These are phyloP conservation scores for Hyphopichia pseudoburtonii DNA, from an alignment of 1,139 yeast genomes.

Conservation along the genomic window DNA sequence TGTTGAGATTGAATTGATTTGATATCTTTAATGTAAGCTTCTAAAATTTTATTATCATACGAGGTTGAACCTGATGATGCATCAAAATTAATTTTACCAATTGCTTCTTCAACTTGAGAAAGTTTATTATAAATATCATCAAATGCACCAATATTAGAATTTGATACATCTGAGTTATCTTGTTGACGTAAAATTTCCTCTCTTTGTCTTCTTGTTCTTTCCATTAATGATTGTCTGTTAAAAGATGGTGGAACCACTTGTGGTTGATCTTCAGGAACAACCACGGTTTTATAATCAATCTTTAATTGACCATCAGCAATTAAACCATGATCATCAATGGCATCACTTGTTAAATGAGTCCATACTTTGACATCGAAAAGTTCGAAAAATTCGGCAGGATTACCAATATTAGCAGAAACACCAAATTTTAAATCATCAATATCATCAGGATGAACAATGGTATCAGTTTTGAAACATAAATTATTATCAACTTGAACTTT, in stretches of 20 bases:
- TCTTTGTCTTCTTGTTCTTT: conserved; percentile 28
- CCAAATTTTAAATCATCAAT: conserved; percentile 46
- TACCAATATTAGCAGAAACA: conserved; percentile 44
- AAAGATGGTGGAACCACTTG: conserved; percentile 19
- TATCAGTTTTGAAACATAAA: conserved; percentile 64
- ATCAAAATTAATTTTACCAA: background rate
- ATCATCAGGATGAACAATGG: conserved; percentile 38
- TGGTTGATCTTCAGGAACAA: conserved; percentile 8
- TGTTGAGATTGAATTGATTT: conserved; percentile 17
- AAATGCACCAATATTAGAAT: background rate
- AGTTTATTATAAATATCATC: conserved; percentile 5
- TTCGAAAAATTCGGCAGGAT: conserved; percentile 50
- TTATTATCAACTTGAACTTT: conserved; percentile 71
- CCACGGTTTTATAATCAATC: conserved; percentile 20
- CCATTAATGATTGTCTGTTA: conserved; percentile 40
- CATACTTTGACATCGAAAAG: conserved; percentile 55
- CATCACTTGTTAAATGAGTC: conserved; percentile 53
- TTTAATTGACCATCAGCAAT: conserved; percentile 44
- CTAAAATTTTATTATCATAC: conserved; percentile 11
- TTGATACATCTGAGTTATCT: background rate
- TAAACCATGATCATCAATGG: conserved; percentile 57
- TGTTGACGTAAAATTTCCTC: conserved; percentile 18
- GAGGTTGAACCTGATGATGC: conserved; percentile 2
- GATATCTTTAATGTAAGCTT: conserved; percentile 17
- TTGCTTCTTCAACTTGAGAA: conserved; percentile 1